Conservation (phyloP, 352 stramenopile species). For the Globisporangium viniferum region DNA sequence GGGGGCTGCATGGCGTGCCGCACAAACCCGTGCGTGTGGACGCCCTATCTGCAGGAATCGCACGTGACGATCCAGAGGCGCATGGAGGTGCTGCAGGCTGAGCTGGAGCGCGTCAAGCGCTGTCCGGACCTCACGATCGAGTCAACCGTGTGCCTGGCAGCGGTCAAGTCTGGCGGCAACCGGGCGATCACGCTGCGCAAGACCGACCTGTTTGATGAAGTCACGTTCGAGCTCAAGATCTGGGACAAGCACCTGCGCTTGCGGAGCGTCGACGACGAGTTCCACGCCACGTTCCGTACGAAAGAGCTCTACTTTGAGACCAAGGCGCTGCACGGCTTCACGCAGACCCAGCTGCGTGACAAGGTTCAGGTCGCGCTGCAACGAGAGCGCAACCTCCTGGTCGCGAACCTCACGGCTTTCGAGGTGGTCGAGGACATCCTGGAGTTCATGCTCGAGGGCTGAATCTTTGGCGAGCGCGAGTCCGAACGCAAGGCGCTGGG, state of each 20-base stretch:
- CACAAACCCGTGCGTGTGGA: constrained; percentile 64
- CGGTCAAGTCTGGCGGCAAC: constrained; percentile 49
- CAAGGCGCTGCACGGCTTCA: constrained; percentile 88
- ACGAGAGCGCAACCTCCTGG: constrained; percentile 84
- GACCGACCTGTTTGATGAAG: constrained; percentile 67
- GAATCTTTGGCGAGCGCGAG: constrained; percentile 93
- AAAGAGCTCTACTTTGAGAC: constrained; percentile 87
- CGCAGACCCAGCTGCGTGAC: constrained; percentile 77
- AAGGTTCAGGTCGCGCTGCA: constrained; percentile 81
- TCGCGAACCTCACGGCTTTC: constrained; percentile 77
- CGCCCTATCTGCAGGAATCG: constrained; percentile 57
- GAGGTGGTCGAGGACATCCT: constrained; percentile 95
- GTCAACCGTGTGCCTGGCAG: constrained; percentile 57
- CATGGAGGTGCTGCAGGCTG: constrained; percentile 56
- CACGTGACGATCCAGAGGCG: constrained; percentile 48
- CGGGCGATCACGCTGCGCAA: constrained; percentile 51
- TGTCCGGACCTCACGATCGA: constrained; percentile 41
- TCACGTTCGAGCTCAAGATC: constrained; percentile 61
- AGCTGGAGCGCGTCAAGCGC: constrained; percentile 73
- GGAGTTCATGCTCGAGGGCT: constrained; percentile 95
- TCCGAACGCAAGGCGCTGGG: constrained; percentile 65
- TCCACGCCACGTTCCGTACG: constrained; percentile 88
- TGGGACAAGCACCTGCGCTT: constrained; percentile 73
- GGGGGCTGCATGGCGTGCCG: constrained; percentile 83
- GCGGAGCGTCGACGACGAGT: constrained; percentile 86